phyloP scores from a whole-genome alignment of 2,329 filamentous ascomycete genomes.

The Penicillium hordei region DNA sequence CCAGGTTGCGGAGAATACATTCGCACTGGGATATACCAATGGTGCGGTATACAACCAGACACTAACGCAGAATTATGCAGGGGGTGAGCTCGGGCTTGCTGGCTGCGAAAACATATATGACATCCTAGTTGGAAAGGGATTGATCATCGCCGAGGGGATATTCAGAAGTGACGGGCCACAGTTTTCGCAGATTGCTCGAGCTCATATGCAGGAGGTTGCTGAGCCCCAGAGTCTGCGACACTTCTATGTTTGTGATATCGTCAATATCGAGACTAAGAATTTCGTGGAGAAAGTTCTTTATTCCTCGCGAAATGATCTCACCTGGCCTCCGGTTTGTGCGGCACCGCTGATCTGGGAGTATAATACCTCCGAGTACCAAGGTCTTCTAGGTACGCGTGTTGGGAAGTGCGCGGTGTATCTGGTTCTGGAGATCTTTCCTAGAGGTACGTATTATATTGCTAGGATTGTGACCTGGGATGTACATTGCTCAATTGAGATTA shows the following conservation, averaged over 20 bases:
- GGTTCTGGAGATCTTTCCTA: neutral
- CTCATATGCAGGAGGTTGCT: neutral
- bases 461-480: neutral
- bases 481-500: neutral
- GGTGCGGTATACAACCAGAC: neutral
- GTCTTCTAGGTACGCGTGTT: constrained; percentile 1
- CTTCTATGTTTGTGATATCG: neutral
- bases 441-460: constrained; percentile 6
- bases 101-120: neutral
- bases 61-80: neutral
- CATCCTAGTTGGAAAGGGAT: neutral
- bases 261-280: neutral
- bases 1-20: neutral
- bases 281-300: neutral
- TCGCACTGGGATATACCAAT: neutral
- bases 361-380: constrained; percentile 2
- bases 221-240: neutral
- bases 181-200: neutral
- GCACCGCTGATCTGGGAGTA: neutral
- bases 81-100: neutral
- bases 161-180: neutral
- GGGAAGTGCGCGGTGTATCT: constrained; percentile 2
- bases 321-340: neutral
- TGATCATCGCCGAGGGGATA: neutral
- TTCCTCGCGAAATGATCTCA: neutral